Evolutionary conservation across 192 early-diverging fungal species (phyloP).

Genomic region (Backusella sp.): DNA sequence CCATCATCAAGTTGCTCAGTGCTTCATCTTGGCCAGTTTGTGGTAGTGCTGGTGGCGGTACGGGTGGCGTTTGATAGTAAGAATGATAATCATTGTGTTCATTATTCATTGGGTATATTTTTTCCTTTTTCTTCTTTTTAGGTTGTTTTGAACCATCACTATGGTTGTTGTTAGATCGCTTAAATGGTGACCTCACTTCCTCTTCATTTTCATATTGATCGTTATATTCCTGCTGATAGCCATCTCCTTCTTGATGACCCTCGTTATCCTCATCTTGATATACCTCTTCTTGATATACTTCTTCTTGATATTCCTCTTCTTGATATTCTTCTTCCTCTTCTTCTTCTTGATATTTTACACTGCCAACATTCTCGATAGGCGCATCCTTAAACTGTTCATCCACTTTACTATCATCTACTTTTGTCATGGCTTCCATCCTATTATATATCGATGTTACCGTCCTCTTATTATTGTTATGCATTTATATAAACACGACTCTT

Average conservation of each 20-base stretch:
- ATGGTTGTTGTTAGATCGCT: background rate
- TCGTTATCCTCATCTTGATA: no score
- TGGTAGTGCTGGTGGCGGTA: background rate
- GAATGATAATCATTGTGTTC: background rate
- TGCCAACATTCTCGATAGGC: background rate
- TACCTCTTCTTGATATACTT: constrained; percentile 15
- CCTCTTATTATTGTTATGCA: background rate
- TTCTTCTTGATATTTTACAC: background rate
- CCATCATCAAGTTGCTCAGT: constrained; percentile 63
- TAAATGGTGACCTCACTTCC: background rate
- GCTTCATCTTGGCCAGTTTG: constrained; percentile 52
- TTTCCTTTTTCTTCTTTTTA: background rate
- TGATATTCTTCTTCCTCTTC: constrained; percentile 13
- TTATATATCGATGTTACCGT: background rate
- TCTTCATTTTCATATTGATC: background rate
- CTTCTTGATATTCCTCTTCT: background rate
- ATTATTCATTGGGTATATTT: background rate
- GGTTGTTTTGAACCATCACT: background rate
- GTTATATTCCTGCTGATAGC: constrained; percentile 1
- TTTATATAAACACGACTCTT: background rate
- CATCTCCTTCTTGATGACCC: constrained; percentile 4
- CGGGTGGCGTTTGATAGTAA: background rate
- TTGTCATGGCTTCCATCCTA: background rate
- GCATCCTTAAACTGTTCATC: background rate
- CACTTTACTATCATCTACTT: background rate